phyloP scores from a whole-genome alignment of 208 protist genomes.

The Wallacemonas sp. region DNA sequence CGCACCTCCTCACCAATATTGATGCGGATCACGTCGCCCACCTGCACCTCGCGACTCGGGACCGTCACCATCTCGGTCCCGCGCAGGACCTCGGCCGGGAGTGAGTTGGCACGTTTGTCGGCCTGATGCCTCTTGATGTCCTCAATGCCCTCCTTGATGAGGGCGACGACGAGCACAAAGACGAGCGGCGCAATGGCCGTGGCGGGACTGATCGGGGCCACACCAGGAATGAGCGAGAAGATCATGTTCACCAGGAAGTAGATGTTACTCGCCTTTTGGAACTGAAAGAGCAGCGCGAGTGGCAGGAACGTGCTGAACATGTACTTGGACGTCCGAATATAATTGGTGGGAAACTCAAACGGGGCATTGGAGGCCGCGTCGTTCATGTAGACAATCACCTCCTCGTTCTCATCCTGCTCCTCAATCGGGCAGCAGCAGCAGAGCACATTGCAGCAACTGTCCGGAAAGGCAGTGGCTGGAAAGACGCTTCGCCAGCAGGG shows the following conservation, averaged over 20 bases:
- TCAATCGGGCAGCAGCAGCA: conserved; percentile 32
- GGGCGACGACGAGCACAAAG: conserved; percentile 88
- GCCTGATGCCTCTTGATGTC: conserved; percentile 81
- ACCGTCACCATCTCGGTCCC: conserved; percentile 50
- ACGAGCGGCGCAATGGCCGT: conserved; percentile 90
- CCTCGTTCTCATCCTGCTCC: conserved; percentile 45
- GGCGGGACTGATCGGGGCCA: conserved; percentile 88
- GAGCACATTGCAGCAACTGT: conserved; percentile 43
- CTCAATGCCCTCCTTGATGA: conserved; percentile 92
- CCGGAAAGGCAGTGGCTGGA: conserved; percentile 25
- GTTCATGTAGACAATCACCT: conserved; percentile 88
- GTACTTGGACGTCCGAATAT: conserved; percentile 94
- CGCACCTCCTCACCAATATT: conserved; percentile 81
- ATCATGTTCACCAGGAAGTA: conserved; percentile 96
- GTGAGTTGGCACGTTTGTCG: conserved; percentile 80
- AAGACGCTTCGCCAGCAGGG: conserved; percentile 29
- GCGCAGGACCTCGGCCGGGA: conserved; percentile 55
- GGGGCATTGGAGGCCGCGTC: conserved; percentile 52
- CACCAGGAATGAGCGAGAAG: conserved; percentile 89
- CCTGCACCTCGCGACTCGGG: conserved; percentile 60
- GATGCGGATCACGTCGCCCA: conserved; percentile 82
- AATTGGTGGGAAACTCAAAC: conserved; percentile 86
- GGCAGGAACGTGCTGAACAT: conserved; percentile 91
- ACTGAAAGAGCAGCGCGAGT: conserved; percentile 93
- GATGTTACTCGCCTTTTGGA: conserved; percentile 91